phyloP scores from a whole-genome alignment of 1,139 yeast species.

The Nakaseomyces sp. region DNA sequence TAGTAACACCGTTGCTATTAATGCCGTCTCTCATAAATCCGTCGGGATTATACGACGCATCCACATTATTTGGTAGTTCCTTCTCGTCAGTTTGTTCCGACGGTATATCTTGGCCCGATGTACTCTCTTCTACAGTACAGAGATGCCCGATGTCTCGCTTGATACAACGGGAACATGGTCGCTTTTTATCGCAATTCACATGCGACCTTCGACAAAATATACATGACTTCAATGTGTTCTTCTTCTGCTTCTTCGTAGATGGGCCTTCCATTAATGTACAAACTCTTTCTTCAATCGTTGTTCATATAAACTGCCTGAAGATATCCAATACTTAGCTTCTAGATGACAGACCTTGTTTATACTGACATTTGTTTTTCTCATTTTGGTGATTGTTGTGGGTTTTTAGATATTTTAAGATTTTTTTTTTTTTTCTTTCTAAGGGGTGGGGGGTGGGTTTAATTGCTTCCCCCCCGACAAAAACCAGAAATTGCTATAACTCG shows the following conservation, averaged over 20 bases:
- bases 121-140: slow-evolving; percentile 59
- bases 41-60: background rate
- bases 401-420: too few species aligned
- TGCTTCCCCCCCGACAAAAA: too few species aligned
- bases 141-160: slow-evolving; percentile 83
- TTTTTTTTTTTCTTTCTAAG: background rate
- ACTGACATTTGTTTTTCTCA: too few species aligned
- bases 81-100: background rate
- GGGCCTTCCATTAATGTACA: slow-evolving; percentile 2
- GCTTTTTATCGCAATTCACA: slow-evolving; percentile 80
- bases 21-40: slow-evolving; percentile 19
- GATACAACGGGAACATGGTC: slow-evolving; percentile 85
- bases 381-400: too few species aligned
- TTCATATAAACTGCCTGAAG: too few species aligned
- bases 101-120: background rate
- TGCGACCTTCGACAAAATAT: slow-evolving; percentile 89
- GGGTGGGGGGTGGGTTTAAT: too few species aligned
- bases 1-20: slow-evolving; percentile 19
- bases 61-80: background rate
- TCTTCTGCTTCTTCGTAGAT: slow-evolving; percentile 6
- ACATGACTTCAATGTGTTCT: slow-evolving; percentile 47
- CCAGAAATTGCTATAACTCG: too few species aligned
- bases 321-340: too few species aligned
- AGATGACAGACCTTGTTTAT: too few species aligned
- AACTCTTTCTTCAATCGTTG: too few species aligned